Evolutionary conservation across 441 rosid genomes (phyloP).

Genomic region (Biscutella auriculata): DNA sequence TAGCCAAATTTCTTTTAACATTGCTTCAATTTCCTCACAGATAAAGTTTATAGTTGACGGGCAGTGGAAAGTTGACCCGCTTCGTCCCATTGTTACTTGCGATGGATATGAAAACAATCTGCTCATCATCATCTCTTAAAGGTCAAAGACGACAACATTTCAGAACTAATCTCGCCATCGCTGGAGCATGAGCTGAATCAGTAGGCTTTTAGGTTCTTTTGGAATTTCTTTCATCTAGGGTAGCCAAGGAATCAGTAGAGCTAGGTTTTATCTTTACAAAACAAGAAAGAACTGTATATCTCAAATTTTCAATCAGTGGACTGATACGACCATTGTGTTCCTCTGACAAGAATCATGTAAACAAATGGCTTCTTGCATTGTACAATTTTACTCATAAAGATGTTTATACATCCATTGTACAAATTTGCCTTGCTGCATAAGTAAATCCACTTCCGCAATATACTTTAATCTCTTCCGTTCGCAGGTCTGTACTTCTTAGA

Average conservation of each 20-base stretch:
- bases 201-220: conserved; percentile 5
- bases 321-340: background rate
- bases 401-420: background rate
- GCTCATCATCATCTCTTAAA: conserved; percentile 39
- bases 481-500: conserved; percentile 17
- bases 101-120: conserved; percentile 65
- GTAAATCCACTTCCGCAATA: conserved; percentile 88
- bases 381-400: conserved; percentile 6
- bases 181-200: conserved; percentile 9
- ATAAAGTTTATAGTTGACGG: conserved; percentile 87
- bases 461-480: conserved; percentile 19
- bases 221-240: conserved; percentile 11
- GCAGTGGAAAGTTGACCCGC: conserved; percentile 72
- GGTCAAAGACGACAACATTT: background rate
- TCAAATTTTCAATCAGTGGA: conserved; percentile 10
- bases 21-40: conserved; percentile 28
- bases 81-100: conserved; percentile 53
- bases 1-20: background rate
- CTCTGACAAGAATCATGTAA: conserved; percentile 10
- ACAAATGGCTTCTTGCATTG: background rate
- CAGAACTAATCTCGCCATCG: background rate
- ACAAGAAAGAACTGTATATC: background rate
- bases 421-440: conserved; percentile 22
- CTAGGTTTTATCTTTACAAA: conserved; percentile 9
- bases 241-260: conserved; percentile 13